Base-by-base conservation (phyloP, 768 basidiomycete species). In the Tulasnella sp. region DNA sequence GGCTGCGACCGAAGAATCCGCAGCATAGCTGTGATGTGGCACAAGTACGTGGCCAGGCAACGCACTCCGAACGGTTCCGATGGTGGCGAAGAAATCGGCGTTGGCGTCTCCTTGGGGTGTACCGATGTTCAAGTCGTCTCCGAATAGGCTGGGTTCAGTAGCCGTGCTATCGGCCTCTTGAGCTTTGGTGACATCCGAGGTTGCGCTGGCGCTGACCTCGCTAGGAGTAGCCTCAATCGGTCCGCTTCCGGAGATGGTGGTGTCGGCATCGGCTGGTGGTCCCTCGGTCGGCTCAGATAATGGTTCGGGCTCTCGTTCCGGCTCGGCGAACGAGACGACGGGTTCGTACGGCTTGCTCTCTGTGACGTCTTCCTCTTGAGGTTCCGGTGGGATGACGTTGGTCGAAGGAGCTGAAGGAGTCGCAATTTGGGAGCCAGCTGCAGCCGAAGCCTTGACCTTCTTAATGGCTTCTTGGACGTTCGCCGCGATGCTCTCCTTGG, bases 1-100 rank as follows among this genome's bases (percentile, higher is more conserved):
- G 0, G 97, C 97, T 26, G 96, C 97, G 18, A 96, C 95, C 2
- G 94, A 95, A 0, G 96, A 96, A 82, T 95, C 95, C 42, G 92
- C 84, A 5, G 88, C 89, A 78, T 94, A 92, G 81, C 91, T 93
- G 72, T 88, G 90, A 80, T 95, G 95, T 0, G 95, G 95, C 6
- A 96, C 88, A 42, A 87, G 84, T 75, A 94, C 87, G 77, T 83
- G 84, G 74, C 83, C 83, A 3, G 85, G 85, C 20, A 86, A 81
- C 0, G 83, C 84, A 35, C 83, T 80, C 23, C 77, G 40, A n/a
- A 77, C 77, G 15, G 88, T 85, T 51, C 89, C 89, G 82, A 94
- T 91, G 39, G 90, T 91, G 79, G 89, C 93, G 87, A 98, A 98
- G 86, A 99, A 98, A 83, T 98, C 95, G 6, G 89, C 90, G 13